Base-by-base conservation (phyloP, 345 rosid genomes). In the Kandelia obovata region DNA sequence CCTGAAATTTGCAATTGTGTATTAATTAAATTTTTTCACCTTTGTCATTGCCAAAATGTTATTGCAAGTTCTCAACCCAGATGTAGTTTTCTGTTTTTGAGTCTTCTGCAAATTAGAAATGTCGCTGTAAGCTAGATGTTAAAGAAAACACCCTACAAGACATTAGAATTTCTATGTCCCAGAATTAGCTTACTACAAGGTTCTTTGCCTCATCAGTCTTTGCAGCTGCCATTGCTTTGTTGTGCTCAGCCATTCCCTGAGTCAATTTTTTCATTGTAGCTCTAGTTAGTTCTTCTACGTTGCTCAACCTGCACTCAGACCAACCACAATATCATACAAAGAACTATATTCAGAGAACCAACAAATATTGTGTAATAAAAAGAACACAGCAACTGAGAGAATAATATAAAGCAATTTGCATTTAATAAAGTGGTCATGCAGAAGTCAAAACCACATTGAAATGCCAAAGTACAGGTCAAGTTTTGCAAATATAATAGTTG, bases 201-300 rank as follows among this genome's bases (percentile, higher is more conserved):
- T 89, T 86, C 79, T 96, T 96, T 61, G 86, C 98, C 75, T 88
- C 98, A 78, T 96, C 98, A 20, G 97, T 75, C 86, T 89, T 92
- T 51, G 99, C 98, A 77, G 92, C 89, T 49, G 96, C 86, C 99
- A 96, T 87, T 65, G 92, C 92, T 84, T 96, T 96, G 85, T 86
- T 90, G 75, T 90, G 96, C 81, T 89, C 95, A 32, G 90, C 83
- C 96, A 89, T 83, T 74, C 92, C 95, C 75, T 89, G 96, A 62
- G 98, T 96, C 78, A 92, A 79, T 72, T 96, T 96, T 78, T 90
- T 96, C 91, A 92, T 85, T 0, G 91, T 84, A 73, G 89, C 94
- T 87, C 91, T 89, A 13, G 98, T 90, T 66, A 92, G 84, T 76
- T 92, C 97, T 76, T 90, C 99, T 75, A 96, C 89, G 16, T 71